Base-by-base conservation (phyloP, 345 rosid genomes). In the Zanthoxylum bungeanum region DNA sequence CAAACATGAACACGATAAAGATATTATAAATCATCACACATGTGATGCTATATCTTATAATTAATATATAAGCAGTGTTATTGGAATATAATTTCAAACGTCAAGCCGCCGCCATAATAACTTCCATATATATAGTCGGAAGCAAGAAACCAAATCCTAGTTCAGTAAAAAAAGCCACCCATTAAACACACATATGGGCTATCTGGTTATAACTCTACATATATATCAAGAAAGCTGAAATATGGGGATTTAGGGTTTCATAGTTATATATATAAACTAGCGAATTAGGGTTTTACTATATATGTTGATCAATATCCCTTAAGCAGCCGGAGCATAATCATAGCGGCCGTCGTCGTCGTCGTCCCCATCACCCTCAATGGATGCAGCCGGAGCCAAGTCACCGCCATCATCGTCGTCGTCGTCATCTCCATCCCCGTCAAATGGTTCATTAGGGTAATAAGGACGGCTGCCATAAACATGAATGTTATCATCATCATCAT, bases 301-400 rank as follows among this genome's bases (percentile, higher is more conserved):
- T n/a, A 34, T 31, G 16, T 42, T 39, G 57, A 65, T 30, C 16
- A 4, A 14, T 7, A n/a, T n/a, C n/a, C n/a, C 12, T 16, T 44
- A 80, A 70, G 83, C 78, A 1, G 83, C 80, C 0, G 83, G 80
- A 66, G 83, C 78, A 73, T 65, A 80, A 50, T 80, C 80, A 30
- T 66, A 66, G 19, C 57, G 70, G 4, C 73, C 71, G 33, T 76
- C 69, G 4, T 69, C 82, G 9, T 69, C 78, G 1, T 71, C 76
- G 1, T 69, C 73, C 6, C 57, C 78, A 0, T 59, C 74, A 1
- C 67, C 75, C 22, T 70, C 80, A 4, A 19, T 9, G n/a, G 73
- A 49, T 62, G 74, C 68, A 28, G 80, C 63, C 0, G 65, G 74
- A 1, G 75, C 46, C 50, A 68, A 53, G 61, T 37, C 61, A 16